Conservation (phyloP, 164 flowering plant genomes). For the Buxus sempervirens region DNA sequence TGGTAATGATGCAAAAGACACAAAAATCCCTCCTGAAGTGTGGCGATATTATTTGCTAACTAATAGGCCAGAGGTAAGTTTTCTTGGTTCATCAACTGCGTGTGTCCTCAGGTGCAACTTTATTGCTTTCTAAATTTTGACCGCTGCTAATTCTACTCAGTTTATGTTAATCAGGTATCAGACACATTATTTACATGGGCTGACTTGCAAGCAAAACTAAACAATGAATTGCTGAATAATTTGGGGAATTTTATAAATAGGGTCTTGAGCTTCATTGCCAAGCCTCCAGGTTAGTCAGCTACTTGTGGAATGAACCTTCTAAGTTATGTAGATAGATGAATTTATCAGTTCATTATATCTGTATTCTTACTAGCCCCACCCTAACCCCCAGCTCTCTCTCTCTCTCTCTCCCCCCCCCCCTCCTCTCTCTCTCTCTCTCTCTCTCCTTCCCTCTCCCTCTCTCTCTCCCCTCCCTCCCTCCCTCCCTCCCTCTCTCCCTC, state of each 20-base stretch:
- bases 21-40: conserved; percentile 90
- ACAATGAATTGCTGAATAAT: conserved; percentile 77
- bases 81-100: not conserved
- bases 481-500: too few relatives aligned
- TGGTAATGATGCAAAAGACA: conserved; percentile 92
- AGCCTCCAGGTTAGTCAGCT: conserved; percentile 63
- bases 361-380: too few relatives aligned
- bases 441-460: too few relatives aligned
- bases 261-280: conserved; percentile 85
- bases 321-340: not conserved
- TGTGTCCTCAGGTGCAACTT: too few relatives aligned
- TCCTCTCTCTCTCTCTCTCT: too few relatives aligned
- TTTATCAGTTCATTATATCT: too few relatives aligned
- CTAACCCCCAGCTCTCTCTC: too few relatives aligned
- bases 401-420: too few relatives aligned
- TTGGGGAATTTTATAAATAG: conserved; percentile 89
- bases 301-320: not conserved
- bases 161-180: conserved; percentile 48
- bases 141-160: not conserved
- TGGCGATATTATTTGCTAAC: conserved; percentile 94
- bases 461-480: too few relatives aligned
- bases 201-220: conserved; percentile 89
- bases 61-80: conserved; percentile 87
- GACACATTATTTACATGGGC: conserved; percentile 89
- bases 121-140: not conserved